Base-by-base conservation (phyloP, 768 basidiomycete genomes). In the Termitomyces sp. region DNA sequence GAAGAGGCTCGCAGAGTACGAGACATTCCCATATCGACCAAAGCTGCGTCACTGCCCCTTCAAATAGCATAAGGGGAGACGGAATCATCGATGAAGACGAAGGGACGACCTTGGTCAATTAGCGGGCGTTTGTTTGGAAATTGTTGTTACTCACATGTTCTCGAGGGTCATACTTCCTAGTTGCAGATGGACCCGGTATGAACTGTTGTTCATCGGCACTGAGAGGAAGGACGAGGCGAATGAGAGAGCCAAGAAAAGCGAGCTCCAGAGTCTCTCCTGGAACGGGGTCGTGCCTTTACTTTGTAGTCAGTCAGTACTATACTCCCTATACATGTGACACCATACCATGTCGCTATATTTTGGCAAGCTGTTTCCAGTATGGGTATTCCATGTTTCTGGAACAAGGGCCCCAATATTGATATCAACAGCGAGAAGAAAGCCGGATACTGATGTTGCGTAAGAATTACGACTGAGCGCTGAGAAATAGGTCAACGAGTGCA, bases 1-100 rank as follows among this genome's bases (percentile, higher is more conserved):
- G 72, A 7, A 99, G 79, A 0, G 96, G 93, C 67, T 99, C 95
- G 60, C 88, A 92, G 10, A 98, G 78, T 0, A 98, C 79, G 0
- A 98, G 74, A 55, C 94, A 94, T 71, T 99, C 96, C 96, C 96
- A 99, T 53, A 88, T 79, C 5, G 90, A 88, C 90, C 88, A 91
- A 26, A 90, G 68, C 62, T 89, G 81, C 3, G 85, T 68, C 27
- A 89, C 63, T 16, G 81, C 80, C 0, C 86, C 82, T 64, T 88
- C 86, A 59, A 90, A 86, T 7, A 85, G 75, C 10, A 76, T 68
- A 53, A 87, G 63, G 14, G 85, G 84, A 14, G 83, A 81, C 24
- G 83, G 85, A 37, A 76, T 62, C 24, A 84, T 76, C 0, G 87
- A 80, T 9, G 84, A 74, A 3, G 84, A 76, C 0, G 85, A 84